phyloP scores from a whole-genome alignment of 2,329 filamentous ascomycete species.

The Calonectria hongkongensis region DNA sequence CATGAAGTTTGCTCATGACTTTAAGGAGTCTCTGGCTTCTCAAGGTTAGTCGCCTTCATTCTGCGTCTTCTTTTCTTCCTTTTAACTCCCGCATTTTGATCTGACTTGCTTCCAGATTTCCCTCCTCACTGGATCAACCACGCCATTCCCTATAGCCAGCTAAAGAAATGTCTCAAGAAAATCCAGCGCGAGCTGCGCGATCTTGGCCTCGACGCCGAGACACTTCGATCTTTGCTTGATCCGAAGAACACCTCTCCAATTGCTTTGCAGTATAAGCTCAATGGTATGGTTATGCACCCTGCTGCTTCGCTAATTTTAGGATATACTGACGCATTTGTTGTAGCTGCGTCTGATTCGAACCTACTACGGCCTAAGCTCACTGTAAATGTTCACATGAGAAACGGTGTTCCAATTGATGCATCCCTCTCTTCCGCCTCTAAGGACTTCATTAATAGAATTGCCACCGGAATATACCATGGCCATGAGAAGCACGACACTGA shows the following conservation, averaged over 20 bases:
- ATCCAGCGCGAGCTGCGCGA: slow-evolving; percentile 82
- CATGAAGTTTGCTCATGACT: slow-evolving; percentile 93
- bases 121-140: slow-evolving; percentile 82
- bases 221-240: slow-evolving; percentile 78
- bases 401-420: slow-evolving; percentile 81
- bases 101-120: slow-evolving; percentile 70
- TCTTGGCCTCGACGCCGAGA: slow-evolving; percentile 83
- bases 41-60: slow-evolving; percentile 66
- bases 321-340: slow-evolving; percentile 15
- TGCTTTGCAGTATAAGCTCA: slow-evolving; percentile 73
- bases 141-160: slow-evolving; percentile 87
- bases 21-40: slow-evolving; percentile 79
- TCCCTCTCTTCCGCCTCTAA: slow-evolving; percentile 79
- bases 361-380: slow-evolving; percentile 81
- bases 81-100: neutral
- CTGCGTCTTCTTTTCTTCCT: neutral
- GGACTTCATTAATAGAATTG: slow-evolving; percentile 77
- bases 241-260: slow-evolving; percentile 67
- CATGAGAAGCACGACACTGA: slow-evolving; percentile 4
- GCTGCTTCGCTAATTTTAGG: neutral
- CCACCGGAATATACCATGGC: slow-evolving; percentile 62
- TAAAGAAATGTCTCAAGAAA: slow-evolving; percentile 93
- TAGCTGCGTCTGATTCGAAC: slow-evolving; percentile 63
- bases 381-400: slow-evolving; percentile 79
- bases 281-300: slow-evolving; percentile 60